Evolutionary conservation across 345 rosid genomes (phyloP).

Genomic region (Combretum micranthum): DNA sequence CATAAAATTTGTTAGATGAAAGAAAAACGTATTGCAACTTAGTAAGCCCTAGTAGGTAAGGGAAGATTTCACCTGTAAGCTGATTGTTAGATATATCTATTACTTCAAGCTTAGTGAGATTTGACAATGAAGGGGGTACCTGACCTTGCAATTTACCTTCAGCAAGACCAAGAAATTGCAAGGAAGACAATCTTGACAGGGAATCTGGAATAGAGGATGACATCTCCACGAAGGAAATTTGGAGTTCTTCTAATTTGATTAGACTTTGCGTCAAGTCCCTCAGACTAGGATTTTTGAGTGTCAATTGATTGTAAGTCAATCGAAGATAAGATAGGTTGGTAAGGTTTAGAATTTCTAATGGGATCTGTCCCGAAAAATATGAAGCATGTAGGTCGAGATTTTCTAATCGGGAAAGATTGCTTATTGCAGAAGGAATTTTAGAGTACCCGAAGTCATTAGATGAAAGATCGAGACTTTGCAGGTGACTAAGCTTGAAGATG

Average conservation of each 20-base stretch:
- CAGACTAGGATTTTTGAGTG: background rate
- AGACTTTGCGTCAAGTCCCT: background rate
- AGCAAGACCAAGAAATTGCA: background rate
- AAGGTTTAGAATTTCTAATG: background rate
- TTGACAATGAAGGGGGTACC: background rate
- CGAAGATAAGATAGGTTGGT: slow-evolving; percentile 2
- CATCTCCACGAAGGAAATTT: background rate
- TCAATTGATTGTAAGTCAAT: background rate
- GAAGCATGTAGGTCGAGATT: slow-evolving; percentile 13
- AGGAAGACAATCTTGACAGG: background rate
- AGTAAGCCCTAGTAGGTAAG: slow-evolving; percentile 9
- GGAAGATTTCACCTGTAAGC: too few relatives aligned
- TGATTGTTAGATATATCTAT: background rate
- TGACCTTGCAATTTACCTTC: background rate
- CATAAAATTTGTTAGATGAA: slow-evolving; percentile 1
- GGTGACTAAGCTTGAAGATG: too few relatives aligned
- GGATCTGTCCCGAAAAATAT: slow-evolving; percentile 5
- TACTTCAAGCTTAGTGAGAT: background rate
- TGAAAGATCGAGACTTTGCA: too few relatives aligned
- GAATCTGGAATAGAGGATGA: slow-evolving; percentile 2
- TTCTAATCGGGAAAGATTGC: slow-evolving; percentile 1
- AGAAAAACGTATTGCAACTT: background rate
- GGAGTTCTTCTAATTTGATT: background rate
- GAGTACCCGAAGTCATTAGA: too few relatives aligned
- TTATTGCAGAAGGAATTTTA: slow-evolving; percentile 8